phyloP scores from a whole-genome alignment of 176 grass and related monocot genomes.

The Eragrostis curvula region DNA sequence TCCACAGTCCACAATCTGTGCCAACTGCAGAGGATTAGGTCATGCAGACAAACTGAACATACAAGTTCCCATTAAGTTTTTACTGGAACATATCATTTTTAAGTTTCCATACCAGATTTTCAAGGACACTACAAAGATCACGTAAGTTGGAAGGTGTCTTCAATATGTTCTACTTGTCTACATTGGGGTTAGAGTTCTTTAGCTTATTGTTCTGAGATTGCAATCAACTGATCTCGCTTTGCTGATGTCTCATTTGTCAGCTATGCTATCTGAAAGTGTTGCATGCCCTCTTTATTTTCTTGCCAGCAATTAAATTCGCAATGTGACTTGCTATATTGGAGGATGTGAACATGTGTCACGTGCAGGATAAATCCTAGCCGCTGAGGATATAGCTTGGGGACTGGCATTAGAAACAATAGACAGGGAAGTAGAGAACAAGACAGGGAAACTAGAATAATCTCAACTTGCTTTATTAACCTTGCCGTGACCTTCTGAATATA shows the following conservation, averaged over 20 bases:
- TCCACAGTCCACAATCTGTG: neutral
- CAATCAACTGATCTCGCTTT: neutral
- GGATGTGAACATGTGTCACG: neutral
- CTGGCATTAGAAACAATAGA: too few species aligned
- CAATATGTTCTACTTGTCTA: neutral
- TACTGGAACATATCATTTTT: too few species aligned
- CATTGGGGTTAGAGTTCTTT: neutral
- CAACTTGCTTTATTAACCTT: too few species aligned
- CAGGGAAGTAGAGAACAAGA: too few species aligned
- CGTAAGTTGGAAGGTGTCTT: neutral
- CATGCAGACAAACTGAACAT: neutral
- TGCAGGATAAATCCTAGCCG: too few species aligned
- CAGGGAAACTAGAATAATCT: too few species aligned
- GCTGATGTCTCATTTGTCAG: neutral
- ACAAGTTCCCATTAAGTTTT: too few species aligned
- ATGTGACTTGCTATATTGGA: neutral
- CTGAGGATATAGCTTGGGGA: too few species aligned
- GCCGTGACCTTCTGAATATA: too few species aligned
- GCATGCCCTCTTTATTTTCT: neutral
- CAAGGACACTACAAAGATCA: too few species aligned
- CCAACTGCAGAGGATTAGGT: neutral
- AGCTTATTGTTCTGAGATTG: neutral
- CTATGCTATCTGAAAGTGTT: neutral
- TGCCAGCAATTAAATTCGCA: neutral
- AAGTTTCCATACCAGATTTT: too few species aligned